Evolutionary conservation across 2,329 filamentous ascomycete species (phyloP).

Genomic region (Verticillium alfalfae): DNA sequence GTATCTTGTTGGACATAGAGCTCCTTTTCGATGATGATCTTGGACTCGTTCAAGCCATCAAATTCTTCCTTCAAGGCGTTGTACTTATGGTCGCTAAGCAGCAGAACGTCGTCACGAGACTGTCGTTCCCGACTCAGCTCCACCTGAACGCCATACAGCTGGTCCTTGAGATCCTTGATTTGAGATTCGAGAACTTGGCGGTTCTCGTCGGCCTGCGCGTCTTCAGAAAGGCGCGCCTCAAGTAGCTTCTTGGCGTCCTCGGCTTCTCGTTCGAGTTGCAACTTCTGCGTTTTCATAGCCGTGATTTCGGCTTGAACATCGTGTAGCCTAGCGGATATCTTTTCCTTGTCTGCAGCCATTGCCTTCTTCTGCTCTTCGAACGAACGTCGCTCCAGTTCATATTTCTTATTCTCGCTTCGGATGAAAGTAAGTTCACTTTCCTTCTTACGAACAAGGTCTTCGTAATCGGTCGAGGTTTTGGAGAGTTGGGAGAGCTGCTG

Average conservation of each 20-base stretch:
- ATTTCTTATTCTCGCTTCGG: slow-evolving; percentile 76
- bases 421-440: slow-evolving; percentile 88
- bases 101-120: slow-evolving; percentile 87
- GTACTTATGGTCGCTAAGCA: slow-evolving; percentile 85
- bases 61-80: slow-evolving; percentile 78
- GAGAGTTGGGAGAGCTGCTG: slow-evolving; percentile 83
- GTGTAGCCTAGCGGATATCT: slow-evolving; percentile 67
- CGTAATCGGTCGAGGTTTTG: slow-evolving; percentile 88
- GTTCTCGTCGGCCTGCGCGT: slow-evolving; percentile 77
- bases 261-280: slow-evolving; percentile 81
- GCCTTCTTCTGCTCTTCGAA: slow-evolving; percentile 74
- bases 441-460: slow-evolving; percentile 87
- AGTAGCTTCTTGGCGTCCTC: slow-evolving; percentile 82
- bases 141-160: slow-evolving; percentile 79
- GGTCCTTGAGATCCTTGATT: slow-evolving; percentile 77
- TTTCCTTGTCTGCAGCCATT: slow-evolving; percentile 72
- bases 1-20: slow-evolving; percentile 94
- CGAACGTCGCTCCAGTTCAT: slow-evolving; percentile 71
- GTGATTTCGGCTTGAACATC: slow-evolving; percentile 85
- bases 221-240: slow-evolving; percentile 83
- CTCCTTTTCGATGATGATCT: slow-evolving; percentile 97
- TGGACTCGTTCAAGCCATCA: slow-evolving; percentile 82
- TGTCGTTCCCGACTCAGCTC: slow-evolving; percentile 89
- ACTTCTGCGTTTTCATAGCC: slow-evolving; percentile 77
- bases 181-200: slow-evolving; percentile 80